Evolutionary conservation across 2,329 filamentous ascomycete species (phyloP), one percentile per base, ranked within the genome.

Genomic region (Hirsutella thompsonii): DNA sequence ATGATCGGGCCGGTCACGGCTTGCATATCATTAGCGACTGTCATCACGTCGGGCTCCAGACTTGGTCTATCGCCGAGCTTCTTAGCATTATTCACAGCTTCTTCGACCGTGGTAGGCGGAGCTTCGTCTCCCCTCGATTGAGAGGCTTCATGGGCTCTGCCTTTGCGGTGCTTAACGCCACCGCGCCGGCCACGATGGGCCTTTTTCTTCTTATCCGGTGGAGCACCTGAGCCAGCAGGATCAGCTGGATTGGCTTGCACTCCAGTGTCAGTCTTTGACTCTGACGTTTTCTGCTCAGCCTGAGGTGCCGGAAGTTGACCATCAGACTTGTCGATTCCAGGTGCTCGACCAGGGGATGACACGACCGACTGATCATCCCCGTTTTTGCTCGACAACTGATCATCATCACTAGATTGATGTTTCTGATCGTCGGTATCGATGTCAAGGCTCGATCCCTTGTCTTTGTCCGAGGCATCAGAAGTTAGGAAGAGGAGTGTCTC

Each of bases 181-280:
- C 82, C 83, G 37, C 83, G 73, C n/a, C 76, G 71, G 4, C 83
- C 83, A 42, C 83, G 70, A 42, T 83, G 80, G 0, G 74, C 70
- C 55, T 81, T 84, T 54, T 77, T 81, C 58, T 81, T 81, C 52
- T 79, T 80, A 14, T 72, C 69, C 40, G 39, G 51, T 40, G 36
- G 55, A 4, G 13, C 20, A 19, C 43, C 47, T 1, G 34, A 26
- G 6, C 28, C 18, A 14, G 40, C 35, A 14, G 29, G 14, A 6
- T 34, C 37, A 3, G 32, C 20, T 8, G 34, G 5, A 13, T 34
- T 30, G 19, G 37, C 32, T 10, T 38, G 37, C n/a, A n/a, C 20
- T 9, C 20, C 37, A 9, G 41, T 30, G 6, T 39, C 42, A 19
- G 23, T 13, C 18, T 36, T 40, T 6, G 29, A 5, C n/a, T 44